Evolutionary conservation across 2,329 filamentous ascomycete genomes (phyloP).

Genomic region (Trichoderma citrinoviride): DNA sequence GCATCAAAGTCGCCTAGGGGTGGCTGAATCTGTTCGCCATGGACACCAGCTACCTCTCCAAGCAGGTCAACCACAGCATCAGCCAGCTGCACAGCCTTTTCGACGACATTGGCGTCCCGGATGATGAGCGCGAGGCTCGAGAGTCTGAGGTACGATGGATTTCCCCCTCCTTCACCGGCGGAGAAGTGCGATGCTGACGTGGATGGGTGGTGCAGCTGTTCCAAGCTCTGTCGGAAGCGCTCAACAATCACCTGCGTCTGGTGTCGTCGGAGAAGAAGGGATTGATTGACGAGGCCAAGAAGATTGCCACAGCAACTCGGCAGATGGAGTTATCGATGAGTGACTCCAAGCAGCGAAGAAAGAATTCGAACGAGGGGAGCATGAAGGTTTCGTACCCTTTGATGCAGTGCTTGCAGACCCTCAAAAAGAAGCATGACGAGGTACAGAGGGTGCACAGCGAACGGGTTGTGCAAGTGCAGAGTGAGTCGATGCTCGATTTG

Average conservation of each 20-base stretch:
- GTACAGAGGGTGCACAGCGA: constrained; percentile 83
- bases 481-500: constrained; percentile 50
- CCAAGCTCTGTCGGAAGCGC: constrained; percentile 81
- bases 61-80: constrained; percentile 94
- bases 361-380: constrained; percentile 65
- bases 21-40: constrained; percentile 45
- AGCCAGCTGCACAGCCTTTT: constrained; percentile 90
- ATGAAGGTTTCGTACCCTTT: constrained; percentile 81
- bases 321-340: constrained; percentile 93
- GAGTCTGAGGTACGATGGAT: constrained; percentile 71
- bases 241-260: constrained; percentile 83
- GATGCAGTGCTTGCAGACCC: constrained; percentile 68
- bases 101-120: constrained; percentile 94
- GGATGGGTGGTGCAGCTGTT: constrained; percentile 65
- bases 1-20: constrained; percentile 2
- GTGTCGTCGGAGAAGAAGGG: constrained; percentile 87
- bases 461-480: constrained; percentile 92
- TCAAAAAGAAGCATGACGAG: constrained; percentile 83
- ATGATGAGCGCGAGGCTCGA: constrained; percentile 84
- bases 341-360: constrained; percentile 64
- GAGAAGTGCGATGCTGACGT: neutral
- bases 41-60: constrained; percentile 88
- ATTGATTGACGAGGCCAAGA: constrained; percentile 84
- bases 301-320: constrained; percentile 78
- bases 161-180: neutral